These are phyloP conservation scores for Clohesyomyces aquaticus DNA, from an alignment of 495 filamentous ascomycete species.

Conservation along the genomic window DNA sequence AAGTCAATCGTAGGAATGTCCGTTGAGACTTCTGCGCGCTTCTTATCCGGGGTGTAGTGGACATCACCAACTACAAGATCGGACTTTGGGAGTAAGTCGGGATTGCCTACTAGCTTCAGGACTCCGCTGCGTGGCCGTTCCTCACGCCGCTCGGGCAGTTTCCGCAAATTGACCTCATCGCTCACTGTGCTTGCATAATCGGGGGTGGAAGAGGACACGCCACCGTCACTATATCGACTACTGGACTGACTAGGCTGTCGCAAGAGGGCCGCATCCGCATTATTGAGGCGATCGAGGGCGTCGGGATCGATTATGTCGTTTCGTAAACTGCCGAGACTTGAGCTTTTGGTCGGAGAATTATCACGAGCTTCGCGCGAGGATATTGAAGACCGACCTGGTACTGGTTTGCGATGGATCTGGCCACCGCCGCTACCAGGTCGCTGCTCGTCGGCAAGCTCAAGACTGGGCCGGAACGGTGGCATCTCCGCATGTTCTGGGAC, in stretches of 20 bases:
- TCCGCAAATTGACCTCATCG: slow-evolving; percentile 32
- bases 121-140: slow-evolving; percentile 80
- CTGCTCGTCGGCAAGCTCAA: slow-evolving; percentile 10
- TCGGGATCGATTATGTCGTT: slow-evolving; percentile 67
- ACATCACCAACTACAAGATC: slow-evolving; percentile 64
- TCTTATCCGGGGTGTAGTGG: slow-evolving; percentile 53
- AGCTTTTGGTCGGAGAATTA: slow-evolving; percentile 45
- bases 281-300: slow-evolving; percentile 57
- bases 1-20: slow-evolving; percentile 83
- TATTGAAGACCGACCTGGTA: slow-evolving; percentile 40
- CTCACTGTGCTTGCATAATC: slow-evolving; percentile 54
- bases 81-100: slow-evolving; percentile 51
- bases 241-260: slow-evolving; percentile 33
- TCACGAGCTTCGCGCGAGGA: slow-evolving; percentile 33
- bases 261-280: slow-evolving; percentile 16
- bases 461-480: slow-evolving; percentile 13
- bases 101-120: slow-evolving; percentile 75
- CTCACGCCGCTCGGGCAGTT: slow-evolving; percentile 32
- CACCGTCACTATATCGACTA: slow-evolving; percentile 46
- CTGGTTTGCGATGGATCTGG: slow-evolving; percentile 38
- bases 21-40: slow-evolving; percentile 41
- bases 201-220: slow-evolving; percentile 42
- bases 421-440: slow-evolving; percentile 19
- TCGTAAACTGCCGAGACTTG: slow-evolving; percentile 66
- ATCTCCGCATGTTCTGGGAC: slow-evolving; percentile 44